Base-by-base conservation (phyloP, 2,329 filamentous ascomycete species). In the Boeremia lycopersici region DNA sequence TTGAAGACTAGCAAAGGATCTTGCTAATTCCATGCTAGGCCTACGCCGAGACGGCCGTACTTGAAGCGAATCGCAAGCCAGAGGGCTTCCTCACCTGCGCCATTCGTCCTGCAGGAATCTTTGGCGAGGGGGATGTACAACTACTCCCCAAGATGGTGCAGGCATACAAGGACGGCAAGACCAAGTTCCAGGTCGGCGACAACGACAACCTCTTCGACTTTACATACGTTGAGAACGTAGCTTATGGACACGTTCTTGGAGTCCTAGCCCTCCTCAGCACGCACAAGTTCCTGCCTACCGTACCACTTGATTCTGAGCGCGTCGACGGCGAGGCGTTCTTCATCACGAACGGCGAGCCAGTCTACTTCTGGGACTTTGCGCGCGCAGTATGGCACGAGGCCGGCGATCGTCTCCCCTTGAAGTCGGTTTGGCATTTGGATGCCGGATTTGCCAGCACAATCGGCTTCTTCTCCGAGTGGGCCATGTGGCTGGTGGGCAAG, bases 131-230 rank as follows among this genome's bases (percentile, higher is more conserved):
- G 58, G 77, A 82, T 58, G 75, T 79, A 19, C 70, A 81, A 59
- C 53, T 77, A 23, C 74, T 81, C 17, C 79, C 79, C 5, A 74
- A 75, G 38, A 76, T 80, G 48, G 63, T 81, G 23, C 67, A 60
- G n/a, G 78, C 76, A 1, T 79, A 78, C 63, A 74, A 73, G 62
- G 74, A 74, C 46, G 77, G 79, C 33, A 79, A 81, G 65, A 78
- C 75, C 53, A 81, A 78, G 62, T 78, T 79, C 58, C 80, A 83
- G 58, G 72, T 84, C 42, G 81, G 81, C 47, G 65, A 73, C 17
- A 82, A 83, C 64, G 74, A 78, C 51, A 83, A 84, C 63, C 70
- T 82, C 2, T 83, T 81, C 70, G 81, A 84, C 67, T 82, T 81
- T 57, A 81, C 79, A 33, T 82, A 82, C 60, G 78, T 81, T 39